phyloP scores from a whole-genome alignment of 1,284 basidiomycete genomes.

The Ganoderma leucocontextum region DNA sequence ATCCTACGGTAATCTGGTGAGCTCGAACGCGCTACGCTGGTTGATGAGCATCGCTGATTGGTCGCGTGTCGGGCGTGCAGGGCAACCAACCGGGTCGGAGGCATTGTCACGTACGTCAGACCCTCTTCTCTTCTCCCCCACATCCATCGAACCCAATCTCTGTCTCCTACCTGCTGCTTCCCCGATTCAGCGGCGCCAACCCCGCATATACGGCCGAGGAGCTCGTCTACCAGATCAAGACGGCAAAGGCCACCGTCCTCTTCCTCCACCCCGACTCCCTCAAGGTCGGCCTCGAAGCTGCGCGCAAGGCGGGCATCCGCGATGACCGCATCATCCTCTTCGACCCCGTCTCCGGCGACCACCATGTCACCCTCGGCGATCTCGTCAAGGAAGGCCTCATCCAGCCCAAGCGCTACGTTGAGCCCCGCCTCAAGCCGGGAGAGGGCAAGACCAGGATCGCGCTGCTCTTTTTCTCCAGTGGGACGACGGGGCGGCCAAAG shows the following conservation, averaged over 20 bases:
- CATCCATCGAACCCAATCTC: constrained; percentile 27
- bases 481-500: constrained; percentile 87
- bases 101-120: constrained; percentile 58
- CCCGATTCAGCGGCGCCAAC: constrained; percentile 57
- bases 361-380: constrained; percentile 54
- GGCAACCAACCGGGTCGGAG: constrained; percentile 80
- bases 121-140: constrained; percentile 31
- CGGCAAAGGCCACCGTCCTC: constrained; percentile 63
- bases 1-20: constrained; percentile 69
- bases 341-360: constrained; percentile 37
- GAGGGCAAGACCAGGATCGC: constrained; percentile 77
- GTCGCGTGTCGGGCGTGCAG: constrained; percentile 22
- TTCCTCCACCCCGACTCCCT: constrained; percentile 65
- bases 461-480: constrained; percentile 81
- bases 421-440: constrained; percentile 61
- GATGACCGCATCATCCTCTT: constrained; percentile 64
- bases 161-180: constrained; percentile 28
- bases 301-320: constrained; percentile 60
- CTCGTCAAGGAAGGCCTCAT: constrained; percentile 62
- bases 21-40: constrained; percentile 10
- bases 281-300: constrained; percentile 57
- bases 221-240: constrained; percentile 66
- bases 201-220: constrained; percentile 76
- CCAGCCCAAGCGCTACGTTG: constrained; percentile 53
- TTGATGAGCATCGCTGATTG: neutral